Evolutionary conservation across 1,284 basidiomycete species (phyloP).

Genomic region (Blastosporella zonata): DNA sequence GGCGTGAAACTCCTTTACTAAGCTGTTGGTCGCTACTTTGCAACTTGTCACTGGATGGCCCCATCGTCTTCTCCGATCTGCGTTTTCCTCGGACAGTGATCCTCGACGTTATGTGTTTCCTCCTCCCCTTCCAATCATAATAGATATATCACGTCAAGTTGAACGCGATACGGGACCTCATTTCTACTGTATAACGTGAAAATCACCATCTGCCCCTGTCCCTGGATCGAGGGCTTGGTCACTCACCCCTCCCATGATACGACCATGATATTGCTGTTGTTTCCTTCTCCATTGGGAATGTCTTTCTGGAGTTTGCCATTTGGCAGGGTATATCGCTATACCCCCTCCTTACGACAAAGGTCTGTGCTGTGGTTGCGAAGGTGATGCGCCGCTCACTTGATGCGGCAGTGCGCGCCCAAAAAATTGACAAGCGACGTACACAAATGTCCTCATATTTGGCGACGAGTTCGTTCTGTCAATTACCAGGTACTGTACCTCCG

Average conservation of each 20-base stretch:
- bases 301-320: conserved; percentile 2
- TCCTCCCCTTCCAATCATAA: conserved; percentile 3
- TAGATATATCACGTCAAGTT: conserved; percentile 12
- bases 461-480: conserved; percentile 8
- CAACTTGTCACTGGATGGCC: neutral
- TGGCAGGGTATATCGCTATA: conserved; percentile 11
- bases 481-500: conserved; percentile 10
- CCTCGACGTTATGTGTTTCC: conserved; percentile 1
- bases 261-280: conserved; percentile 4
- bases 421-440: neutral
- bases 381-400: neutral
- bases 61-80: conserved; percentile 4
- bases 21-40: conserved; percentile 1
- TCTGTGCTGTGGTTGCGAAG: conserved; percentile 5
- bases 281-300: conserved; percentile 17
- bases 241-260: conserved; percentile 14
- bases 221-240: conserved; percentile 16
- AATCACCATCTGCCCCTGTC: conserved; percentile 9
- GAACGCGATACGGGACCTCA: neutral
- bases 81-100: conserved; percentile 5
- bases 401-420: neutral
- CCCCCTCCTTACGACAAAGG: neutral
- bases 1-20: neutral
- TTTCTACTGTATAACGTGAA: conserved; percentile 10
- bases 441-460: neutral